phyloP scores from a whole-genome alignment of 108 stramenopile genomes.

The Chaetoceros muelleri region DNA sequence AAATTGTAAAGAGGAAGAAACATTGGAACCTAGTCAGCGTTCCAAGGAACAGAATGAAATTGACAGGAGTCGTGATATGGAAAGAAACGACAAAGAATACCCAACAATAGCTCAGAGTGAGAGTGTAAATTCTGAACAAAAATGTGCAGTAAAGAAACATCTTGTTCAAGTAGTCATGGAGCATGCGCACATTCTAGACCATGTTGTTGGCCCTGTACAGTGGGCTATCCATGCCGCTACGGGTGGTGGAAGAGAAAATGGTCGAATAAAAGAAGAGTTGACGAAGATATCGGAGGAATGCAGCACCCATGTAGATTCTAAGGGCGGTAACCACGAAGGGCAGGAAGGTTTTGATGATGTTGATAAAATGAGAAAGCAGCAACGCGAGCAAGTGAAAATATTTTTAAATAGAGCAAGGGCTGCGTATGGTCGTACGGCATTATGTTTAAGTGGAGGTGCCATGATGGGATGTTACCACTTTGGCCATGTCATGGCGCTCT shows the following conservation, averaged over 20 bases:
- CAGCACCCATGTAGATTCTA: neutral
- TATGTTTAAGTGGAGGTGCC: conserved; percentile 91
- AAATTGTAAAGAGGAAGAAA: conserved; percentile 5
- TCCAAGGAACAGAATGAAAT: conserved; percentile 4
- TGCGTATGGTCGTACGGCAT: conserved; percentile 92
- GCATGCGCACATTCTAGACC: conserved; percentile 19
- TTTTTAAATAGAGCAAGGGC: conserved; percentile 85
- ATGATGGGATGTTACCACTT: conserved; percentile 93
- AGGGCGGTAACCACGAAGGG: neutral
- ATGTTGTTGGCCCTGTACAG: neutral
- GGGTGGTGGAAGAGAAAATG: neutral
- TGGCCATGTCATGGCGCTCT: conserved; percentile 78
- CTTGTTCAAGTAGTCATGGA: conserved; percentile 17
- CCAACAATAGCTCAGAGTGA: neutral
- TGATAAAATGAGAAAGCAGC: conserved; percentile 10
- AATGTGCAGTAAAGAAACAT: conserved; percentile 13
- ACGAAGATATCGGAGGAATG: neutral
- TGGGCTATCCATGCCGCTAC: neutral
- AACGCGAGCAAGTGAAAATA: conserved; percentile 43
- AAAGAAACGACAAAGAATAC: conserved; percentile 6
- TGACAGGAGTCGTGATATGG: neutral
- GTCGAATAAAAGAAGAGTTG: neutral
- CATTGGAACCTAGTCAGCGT: neutral
- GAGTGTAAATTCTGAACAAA: conserved; percentile 6
- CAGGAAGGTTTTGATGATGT: neutral